Conservation (phyloP, 345 rosid genomes). For the Microthlaspi erraticum region DNA sequence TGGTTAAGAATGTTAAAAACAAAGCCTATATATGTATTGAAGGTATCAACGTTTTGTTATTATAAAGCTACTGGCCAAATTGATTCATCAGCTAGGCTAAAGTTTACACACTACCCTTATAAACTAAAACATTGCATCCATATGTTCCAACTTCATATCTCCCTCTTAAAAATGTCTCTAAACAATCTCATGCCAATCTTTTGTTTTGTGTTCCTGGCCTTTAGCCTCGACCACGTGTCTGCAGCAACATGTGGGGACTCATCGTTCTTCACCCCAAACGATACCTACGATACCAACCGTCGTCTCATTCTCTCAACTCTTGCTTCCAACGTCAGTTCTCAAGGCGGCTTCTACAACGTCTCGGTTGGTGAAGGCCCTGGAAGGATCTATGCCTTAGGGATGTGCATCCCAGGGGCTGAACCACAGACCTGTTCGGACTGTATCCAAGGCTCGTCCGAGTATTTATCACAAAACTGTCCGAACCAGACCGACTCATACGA, state of each 20-base stretch:
- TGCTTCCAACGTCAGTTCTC: not conserved
- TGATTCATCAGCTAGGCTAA: not conserved
- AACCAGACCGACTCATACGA: constrained; percentile 21
- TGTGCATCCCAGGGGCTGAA: constrained; percentile 3
- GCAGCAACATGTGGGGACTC: not conserved
- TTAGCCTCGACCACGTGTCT: not conserved
- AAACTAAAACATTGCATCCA: not conserved
- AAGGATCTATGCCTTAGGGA: not conserved
- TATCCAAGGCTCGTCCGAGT: not conserved
- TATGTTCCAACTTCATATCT: not conserved
- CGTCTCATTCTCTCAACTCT: not conserved
- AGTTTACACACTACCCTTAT: not conserved
- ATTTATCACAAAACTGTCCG: constrained; percentile 29
- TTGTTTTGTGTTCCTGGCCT: not conserved
- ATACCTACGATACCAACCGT: not conserved
- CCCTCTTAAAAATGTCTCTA: constrained; percentile 1
- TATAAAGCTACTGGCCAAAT: not conserved
- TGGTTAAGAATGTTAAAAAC: not conserved
- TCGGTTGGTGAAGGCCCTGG: not conserved
- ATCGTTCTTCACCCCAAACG: not conserved
- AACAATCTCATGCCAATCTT: not conserved
- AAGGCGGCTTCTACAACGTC: not conserved
- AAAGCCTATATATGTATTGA: not conserved
- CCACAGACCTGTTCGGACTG: not conserved
- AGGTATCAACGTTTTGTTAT: not conserved